phyloP scores from a whole-genome alignment of 164 flowering plant species.

The Macadamia tetraphylla region DNA sequence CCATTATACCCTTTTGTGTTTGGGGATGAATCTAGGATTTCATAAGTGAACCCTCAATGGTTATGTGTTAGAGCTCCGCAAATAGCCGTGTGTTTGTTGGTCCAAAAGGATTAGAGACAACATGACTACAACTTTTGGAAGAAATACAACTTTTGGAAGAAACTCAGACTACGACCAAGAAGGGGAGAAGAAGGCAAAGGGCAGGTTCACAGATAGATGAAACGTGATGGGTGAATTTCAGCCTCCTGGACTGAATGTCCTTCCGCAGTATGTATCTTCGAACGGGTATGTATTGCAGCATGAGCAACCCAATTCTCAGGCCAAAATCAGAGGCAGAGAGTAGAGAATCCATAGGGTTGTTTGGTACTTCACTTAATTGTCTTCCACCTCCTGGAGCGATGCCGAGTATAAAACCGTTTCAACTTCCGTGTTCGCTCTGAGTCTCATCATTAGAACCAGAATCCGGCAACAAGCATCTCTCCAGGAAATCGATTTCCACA shows the following conservation, averaged over 20 bases:
- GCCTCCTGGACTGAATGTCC: conserved; percentile 59
- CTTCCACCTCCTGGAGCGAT: conserved; percentile 63
- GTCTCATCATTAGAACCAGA: conserved; percentile 1
- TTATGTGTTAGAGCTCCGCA: too few relatives aligned
- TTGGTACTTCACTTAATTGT: conserved; percentile 60
- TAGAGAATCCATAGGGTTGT: conserved; percentile 68
- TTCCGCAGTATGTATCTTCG: conserved; percentile 49
- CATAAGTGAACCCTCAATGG: too few relatives aligned
- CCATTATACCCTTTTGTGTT: too few relatives aligned
- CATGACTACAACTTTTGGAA: too few relatives aligned
- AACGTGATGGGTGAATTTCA: conserved; percentile 11
- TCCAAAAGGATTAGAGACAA: too few relatives aligned
- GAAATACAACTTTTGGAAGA: too few relatives aligned
- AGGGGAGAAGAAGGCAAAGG: too few relatives aligned
- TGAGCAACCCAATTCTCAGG: conserved; percentile 73
- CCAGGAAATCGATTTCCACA: conserved; percentile 52
- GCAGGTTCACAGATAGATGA: neutral
- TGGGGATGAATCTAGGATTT: too few relatives aligned
- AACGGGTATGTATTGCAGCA: conserved; percentile 68
- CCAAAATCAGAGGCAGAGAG: conserved; percentile 61
- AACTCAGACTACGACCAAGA: too few relatives aligned
- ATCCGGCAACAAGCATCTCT: conserved; percentile 39
- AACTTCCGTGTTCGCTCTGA: conserved; percentile 21
- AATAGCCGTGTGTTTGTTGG: too few relatives aligned
- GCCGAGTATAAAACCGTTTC: conserved; percentile 49